phyloP scores from a whole-genome alignment of 2,329 filamentous ascomycete genomes.

The Mycogone perniciosa region DNA sequence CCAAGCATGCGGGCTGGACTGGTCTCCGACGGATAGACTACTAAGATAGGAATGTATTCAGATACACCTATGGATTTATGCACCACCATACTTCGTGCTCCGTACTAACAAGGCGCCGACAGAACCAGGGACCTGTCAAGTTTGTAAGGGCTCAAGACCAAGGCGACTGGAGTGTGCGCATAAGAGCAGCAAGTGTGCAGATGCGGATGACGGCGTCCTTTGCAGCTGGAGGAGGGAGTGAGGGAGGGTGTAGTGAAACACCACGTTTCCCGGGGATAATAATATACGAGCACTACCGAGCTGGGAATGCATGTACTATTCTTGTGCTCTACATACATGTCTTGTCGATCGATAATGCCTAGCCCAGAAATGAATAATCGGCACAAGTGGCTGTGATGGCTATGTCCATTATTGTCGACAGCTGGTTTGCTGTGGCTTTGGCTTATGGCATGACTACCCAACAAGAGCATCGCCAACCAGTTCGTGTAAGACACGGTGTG shows the following conservation, averaged over 20 bases:
- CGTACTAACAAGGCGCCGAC: too few species aligned
- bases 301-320: too few species aligned
- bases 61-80: too few species aligned
- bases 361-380: neutral
- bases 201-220: conserved; percentile 10
- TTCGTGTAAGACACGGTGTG: neutral
- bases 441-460: neutral
- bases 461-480: neutral
- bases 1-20: too few species aligned
- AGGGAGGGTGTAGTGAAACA: conserved; percentile 10
- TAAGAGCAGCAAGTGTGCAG: neutral
- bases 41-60: too few species aligned
- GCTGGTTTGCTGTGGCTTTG: neutral
- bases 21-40: too few species aligned
- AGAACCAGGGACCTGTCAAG: neutral
- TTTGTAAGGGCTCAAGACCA: neutral
- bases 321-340: too few species aligned
- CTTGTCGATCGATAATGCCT: neutral
- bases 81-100: too few species aligned
- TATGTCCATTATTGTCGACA: neutral
- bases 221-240: neutral
- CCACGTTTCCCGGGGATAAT: conserved; percentile 7
- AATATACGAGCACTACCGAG: neutral
- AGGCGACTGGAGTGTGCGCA: neutral
- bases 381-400: neutral